A percentile compares a stretch with the other conserved stretches of the same genome.
Conservation (phyloP, 1,139 yeast species). For the Diutina ranongensis region DNA sequence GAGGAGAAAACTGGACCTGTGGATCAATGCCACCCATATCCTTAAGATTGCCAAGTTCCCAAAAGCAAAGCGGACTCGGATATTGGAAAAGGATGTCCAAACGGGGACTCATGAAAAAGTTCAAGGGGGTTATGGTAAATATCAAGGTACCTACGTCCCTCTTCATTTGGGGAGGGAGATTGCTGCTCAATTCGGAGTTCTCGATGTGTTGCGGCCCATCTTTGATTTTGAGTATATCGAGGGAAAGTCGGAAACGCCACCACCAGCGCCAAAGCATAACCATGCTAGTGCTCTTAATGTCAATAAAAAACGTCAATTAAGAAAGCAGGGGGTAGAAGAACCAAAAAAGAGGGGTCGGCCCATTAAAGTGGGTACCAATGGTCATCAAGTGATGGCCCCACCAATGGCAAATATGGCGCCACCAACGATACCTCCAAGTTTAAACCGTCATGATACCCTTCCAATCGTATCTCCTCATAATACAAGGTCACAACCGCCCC, state of each 20-base stretch:
- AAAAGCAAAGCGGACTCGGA: slow-evolving; percentile 73
- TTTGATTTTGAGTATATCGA: slow-evolving; percentile 51
- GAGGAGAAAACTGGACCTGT: slow-evolving; percentile 71
- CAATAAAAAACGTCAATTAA: slow-evolving; percentile 13
- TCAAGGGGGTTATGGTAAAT: slow-evolving; percentile 91
- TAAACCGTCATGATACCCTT: neutral
- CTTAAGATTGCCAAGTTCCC: slow-evolving; percentile 81
- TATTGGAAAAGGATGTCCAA: slow-evolving; percentile 80
- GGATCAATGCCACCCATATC: slow-evolving; percentile 88
- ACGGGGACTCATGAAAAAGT: slow-evolving; percentile 82
- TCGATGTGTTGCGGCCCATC: slow-evolving; percentile 51
- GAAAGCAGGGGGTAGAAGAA: slow-evolving; percentile 14
- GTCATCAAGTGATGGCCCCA: neutral
- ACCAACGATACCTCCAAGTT: neutral
- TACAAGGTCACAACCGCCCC: slow-evolving; percentile 2
- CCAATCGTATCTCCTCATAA: neutral
- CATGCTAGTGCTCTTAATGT: slow-evolving; percentile 50
- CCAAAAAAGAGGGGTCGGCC: slow-evolving; percentile 40
- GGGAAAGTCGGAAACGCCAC: slow-evolving; percentile 54
- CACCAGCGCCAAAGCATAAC: slow-evolving; percentile 77
- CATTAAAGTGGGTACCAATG: slow-evolving; percentile 12
- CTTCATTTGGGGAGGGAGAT: slow-evolving; percentile 44
- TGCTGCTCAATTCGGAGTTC: slow-evolving; percentile 45
- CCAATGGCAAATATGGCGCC: neutral
- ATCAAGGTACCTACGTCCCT: slow-evolving; percentile 94